Base-by-base conservation (phyloP, 306 rosid species). In the Vicia villosa region DNA sequence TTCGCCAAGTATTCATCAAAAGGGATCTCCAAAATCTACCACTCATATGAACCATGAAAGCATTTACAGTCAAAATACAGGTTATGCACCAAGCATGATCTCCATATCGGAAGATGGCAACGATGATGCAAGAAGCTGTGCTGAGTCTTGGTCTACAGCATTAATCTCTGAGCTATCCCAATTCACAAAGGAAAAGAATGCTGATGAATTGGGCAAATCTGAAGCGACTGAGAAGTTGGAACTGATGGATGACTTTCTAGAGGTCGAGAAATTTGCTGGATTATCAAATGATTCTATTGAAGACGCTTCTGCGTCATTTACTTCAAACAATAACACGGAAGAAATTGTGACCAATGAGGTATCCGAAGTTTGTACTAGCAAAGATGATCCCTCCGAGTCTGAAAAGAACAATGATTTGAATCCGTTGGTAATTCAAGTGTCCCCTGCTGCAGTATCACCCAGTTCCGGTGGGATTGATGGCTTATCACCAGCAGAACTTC, bases 181-280 rank as follows among this genome's bases (percentile, higher is more conserved):
- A 60, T 21, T 72, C 75, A 87, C 70, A 58, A 86, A 86, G 59
- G 94, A 87, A 75, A 88, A 82, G 82, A 76, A 75, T 71, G 63
- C 57, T 22, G 89, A 85, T 54, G 86, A 86, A 66, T 71, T 76
- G 32, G 74, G 83, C 81, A 87, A 77, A 79, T 83, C 92, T 38
- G 95, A 86, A 77, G 83, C 78, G 67, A 73, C 81, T 61, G 87
- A 73, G 68, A 87, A 83, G 79, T 82, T 95, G 85, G 92, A 88
- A 63, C 88, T 95, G 52, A 95, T 95, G 99, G 99, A 95, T 75
- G 99, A 95, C 85, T 95, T 95, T 83, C 77, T 95, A 83, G 99
- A 95, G 86, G 95, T 95, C 84, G 99, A 95, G 82, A 95, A 95
- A 74, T 78, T 91, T 79, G 99, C 97, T 50, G 82, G 95, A 70